Base-by-base conservation (phyloP, 116 monocot species). In the Zostera marina region DNA sequence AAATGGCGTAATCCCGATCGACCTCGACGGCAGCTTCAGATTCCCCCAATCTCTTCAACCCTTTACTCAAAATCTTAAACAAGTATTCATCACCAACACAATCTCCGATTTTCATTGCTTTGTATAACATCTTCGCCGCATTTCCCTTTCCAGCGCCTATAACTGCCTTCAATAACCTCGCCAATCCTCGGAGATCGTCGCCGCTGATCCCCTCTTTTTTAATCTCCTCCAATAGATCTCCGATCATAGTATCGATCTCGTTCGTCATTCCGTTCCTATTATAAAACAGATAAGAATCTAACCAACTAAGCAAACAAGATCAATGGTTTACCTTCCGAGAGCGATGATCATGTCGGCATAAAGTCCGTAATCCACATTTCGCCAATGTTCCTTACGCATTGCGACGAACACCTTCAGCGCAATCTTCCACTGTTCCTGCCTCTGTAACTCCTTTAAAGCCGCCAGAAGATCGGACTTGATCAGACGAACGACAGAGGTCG, bases 381-480 rank as follows among this genome's bases (percentile, higher is more conserved):
- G 77, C 73, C 74, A 74, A 45, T 73, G 71, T 62, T 93, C 86
- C n/a, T 52, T 41, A 38, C 80, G 80, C 43, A 71, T 65, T 21
- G 72, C 64, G 41, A 68, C 46, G 62, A 87, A 87, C 59, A 86
- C 69, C 22, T 44, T 61, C 56, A 83, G 73, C 42, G 92, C 83
- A 61, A 92, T 78, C 47, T 32, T 54, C 41, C 70, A 73, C 26
- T 65, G 77, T 52, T 74, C 71, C 70, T 88, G 83, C 25, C 88
- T 74, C 51, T 68, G 75, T 44, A 88, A 65, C 73, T 88, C 90
- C 2, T 78, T 67, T 40, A 84, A 74, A 15, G 74, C 81, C 3
- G 84, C 84, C 26, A 81, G 76, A 54, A 91, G 74, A 59, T 84
- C 90, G 11, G 78, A 22, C 66, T 77, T 77, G 56, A 80, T 68